Conservation (phyloP, 2,329 filamentous ascomycete species). For the Tolypocladium paradoxum region DNA sequence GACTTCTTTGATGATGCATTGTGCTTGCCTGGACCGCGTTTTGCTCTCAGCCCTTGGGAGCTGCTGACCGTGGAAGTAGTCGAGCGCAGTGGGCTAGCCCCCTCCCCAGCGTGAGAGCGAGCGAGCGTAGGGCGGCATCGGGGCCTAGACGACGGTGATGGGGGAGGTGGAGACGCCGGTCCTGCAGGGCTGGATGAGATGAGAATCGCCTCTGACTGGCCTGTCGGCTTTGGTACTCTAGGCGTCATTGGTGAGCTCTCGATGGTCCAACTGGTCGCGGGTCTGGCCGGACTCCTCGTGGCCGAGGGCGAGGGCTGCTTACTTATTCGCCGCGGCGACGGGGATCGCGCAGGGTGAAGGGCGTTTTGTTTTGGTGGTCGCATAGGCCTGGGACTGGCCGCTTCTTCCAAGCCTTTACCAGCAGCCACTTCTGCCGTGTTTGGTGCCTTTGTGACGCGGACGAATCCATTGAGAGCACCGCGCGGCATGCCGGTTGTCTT, state of each 20-base stretch:
- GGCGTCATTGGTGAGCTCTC: constrained; percentile 31
- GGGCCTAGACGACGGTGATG: constrained; percentile 12
- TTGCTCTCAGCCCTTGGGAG: constrained; percentile 10
- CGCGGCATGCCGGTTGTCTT: constrained; percentile 10
- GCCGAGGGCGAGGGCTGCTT: constrained; percentile 21
- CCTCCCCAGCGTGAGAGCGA: constrained; percentile 6
- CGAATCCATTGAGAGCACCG: constrained; percentile 29
- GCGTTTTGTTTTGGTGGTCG: constrained; percentile 6
- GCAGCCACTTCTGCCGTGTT: constrained; percentile 2
- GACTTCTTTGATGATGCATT: not conserved
- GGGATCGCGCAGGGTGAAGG: not conserved
- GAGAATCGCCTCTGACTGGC: constrained; percentile 26
- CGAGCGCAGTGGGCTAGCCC: constrained; percentile 14
- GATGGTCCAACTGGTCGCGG: constrained; percentile 24
- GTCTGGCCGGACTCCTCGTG: constrained; percentile 10
- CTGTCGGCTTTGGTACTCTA: constrained; percentile 19
- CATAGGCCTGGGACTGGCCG: not conserved
- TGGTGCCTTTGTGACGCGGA: constrained; percentile 27
- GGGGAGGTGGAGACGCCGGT: constrained; percentile 16
- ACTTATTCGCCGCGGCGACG: constrained; percentile 14
- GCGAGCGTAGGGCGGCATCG: constrained; percentile 1
- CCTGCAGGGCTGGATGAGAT: constrained; percentile 33
- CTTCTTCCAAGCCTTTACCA: constrained; percentile 3
- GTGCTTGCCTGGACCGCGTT: not conserved
- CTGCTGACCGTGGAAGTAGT: constrained; percentile 10